A percentile compares a stretch with the other conserved stretches of the same genome.
Conservation (phyloP, 2,329 filamentous ascomycete species). For the Metarhizium humberi region DNA sequence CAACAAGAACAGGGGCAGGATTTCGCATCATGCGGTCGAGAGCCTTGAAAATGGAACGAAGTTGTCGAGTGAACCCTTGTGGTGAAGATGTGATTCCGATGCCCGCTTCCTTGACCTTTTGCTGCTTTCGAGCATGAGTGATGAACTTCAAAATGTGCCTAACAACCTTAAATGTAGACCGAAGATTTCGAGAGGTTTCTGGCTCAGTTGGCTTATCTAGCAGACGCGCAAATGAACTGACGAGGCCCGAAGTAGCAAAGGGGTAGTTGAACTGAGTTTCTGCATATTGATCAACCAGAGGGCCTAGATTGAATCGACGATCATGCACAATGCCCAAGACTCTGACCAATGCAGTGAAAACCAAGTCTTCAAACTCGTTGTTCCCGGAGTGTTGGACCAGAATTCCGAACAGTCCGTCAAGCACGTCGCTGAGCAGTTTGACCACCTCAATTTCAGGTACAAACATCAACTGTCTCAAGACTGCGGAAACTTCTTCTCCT, state of each 20-base stretch:
- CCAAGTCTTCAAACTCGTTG: constrained; percentile 83
- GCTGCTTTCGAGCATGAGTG: constrained; percentile 76
- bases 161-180: constrained; percentile 91
- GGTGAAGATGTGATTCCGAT: constrained; percentile 74
- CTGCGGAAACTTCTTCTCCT: constrained; percentile 59
- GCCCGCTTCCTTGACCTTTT: constrained; percentile 78
- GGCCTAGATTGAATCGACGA: constrained; percentile 81
- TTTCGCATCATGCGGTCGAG: constrained; percentile 87
- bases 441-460: constrained; percentile 97
- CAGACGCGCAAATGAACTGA: constrained; percentile 77
- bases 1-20: constrained; percentile 73
- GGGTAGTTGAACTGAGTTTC: constrained; percentile 87
- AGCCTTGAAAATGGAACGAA: constrained; percentile 81
- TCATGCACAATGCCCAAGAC: constrained; percentile 92
- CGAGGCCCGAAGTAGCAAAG: constrained; percentile 79
- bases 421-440: constrained; percentile 80
- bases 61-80: constrained; percentile 67
- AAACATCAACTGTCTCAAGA: constrained; percentile 79
- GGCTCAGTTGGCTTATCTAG: constrained; percentile 75
- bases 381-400: constrained; percentile 85
- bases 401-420: constrained; percentile 85
- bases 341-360: constrained; percentile 83
- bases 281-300: constrained; percentile 85
- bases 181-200: constrained; percentile 72
- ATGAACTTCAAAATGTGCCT: constrained; percentile 92